Conservation (phyloP, 192 early-diverging fungal genomes). For the Backusella circina region DNA sequence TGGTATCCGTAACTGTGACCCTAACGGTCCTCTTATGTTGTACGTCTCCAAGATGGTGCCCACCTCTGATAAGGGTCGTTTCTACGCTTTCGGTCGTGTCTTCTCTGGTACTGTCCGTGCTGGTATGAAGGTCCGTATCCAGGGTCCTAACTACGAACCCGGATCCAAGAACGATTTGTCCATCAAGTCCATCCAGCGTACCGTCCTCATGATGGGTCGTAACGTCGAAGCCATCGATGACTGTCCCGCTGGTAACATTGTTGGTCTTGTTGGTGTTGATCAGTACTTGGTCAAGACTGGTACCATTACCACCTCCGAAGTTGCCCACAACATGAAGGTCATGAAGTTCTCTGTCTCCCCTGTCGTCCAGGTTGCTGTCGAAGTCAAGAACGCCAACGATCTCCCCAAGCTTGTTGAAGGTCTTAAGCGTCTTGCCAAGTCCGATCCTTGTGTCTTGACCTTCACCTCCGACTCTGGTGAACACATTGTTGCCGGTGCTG, state of each 20-base stretch:
- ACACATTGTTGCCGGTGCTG: no score
- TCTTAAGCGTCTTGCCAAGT: no score
- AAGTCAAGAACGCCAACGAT: no score
- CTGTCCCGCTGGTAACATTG: conserved; percentile 98
- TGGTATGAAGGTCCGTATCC: conserved; percentile 99
- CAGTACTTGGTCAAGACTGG: conserved; percentile 99
- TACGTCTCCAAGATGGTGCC: conserved; percentile 99
- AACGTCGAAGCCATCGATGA: conserved; percentile 96
- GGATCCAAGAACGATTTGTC: conserved; percentile 93
- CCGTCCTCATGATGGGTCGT: conserved; percentile 99
- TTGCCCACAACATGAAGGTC: no score
- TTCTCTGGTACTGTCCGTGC: conserved; percentile 93
- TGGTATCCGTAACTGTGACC: conserved; percentile 86
- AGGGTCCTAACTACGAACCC: conserved; percentile 90
- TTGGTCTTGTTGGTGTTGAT: conserved; percentile 98
- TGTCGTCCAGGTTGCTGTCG: no score
- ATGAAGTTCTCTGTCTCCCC: no score
- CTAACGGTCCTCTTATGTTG: conserved; percentile 94
- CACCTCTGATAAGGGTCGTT: conserved; percentile 97
- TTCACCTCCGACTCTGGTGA: no score
- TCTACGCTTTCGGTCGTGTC: conserved; percentile 99
- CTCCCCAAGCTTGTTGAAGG: no score
- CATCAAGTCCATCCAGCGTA: conserved; percentile 96
- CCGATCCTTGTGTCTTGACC: no score
- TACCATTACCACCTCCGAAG: conserved; percentile 94